Evolutionary conservation across 768 basidiomycete genomes (phyloP), one percentile per base, ranked within the genome.

Genomic region (Pisolithus microcarpus): DNA sequence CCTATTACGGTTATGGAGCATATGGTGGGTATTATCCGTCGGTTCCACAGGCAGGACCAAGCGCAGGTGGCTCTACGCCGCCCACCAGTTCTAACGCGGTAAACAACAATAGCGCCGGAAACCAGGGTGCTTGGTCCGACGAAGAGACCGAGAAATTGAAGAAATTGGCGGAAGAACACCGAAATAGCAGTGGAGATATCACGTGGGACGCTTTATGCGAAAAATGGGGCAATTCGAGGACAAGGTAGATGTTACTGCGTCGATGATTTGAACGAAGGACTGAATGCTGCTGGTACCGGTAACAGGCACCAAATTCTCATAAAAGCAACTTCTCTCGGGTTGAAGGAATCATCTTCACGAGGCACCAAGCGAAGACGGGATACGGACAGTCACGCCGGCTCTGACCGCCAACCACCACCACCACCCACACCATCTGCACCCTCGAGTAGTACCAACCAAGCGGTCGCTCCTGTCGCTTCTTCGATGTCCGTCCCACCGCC

Each of bases 181-280:
- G 77, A 51, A 65, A 71, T 46, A 65, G 64, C 28, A 72, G 61
- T 15, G 62, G 73, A 5, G 72, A 74, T 48, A 82, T 85, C 38
- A 84, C 86, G 46, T 91, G 88, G 88, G 88, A 90, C 64, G 80
- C 82, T 71, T 76, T 91, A 21, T 79, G 83, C 46, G 72, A 72
- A 45, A 78, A 85, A 58, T 90, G 85, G 81, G 88, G 88, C 4
- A 76, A 76, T 54, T 79, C 79, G 37, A 75, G 88, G 49, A 82
- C 88, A 50, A 81, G 85, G 88, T 86, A 55, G 44, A 70, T 69
- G 26, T 42, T 23, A 1, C 50, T 49, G 39, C 28, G 10, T 45
- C 36, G 42, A 13, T 16, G 23, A 15, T 15, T 13, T 15, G 34
- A 15, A 34, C 13, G 34, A 34, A 34, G 30, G 30, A 34, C 26